Conservation (phyloP, 1,284 basidiomycete genomes). For the Leccinum griseonigrum region DNA sequence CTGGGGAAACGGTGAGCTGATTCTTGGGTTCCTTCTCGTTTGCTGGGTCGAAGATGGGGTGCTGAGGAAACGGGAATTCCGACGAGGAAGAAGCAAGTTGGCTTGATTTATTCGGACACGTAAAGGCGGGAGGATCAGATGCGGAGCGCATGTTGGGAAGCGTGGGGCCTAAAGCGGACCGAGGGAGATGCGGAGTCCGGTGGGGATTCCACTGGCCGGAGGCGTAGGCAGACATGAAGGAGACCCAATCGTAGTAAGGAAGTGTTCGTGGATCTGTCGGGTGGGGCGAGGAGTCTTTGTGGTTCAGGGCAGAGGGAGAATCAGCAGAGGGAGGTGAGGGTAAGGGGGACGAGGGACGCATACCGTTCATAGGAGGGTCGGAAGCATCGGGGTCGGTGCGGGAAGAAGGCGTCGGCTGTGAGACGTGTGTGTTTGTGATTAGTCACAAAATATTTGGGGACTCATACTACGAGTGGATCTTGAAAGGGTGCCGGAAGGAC, state of each 20-base stretch:
- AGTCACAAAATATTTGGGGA: not conserved
- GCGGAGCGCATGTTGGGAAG: constrained; percentile 13
- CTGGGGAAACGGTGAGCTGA: constrained; percentile 26
- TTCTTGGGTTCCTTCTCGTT: constrained; percentile 26
- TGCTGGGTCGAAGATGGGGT: constrained; percentile 12
- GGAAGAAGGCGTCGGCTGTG: constrained; percentile 8
- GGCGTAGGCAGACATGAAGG: constrained; percentile 75
- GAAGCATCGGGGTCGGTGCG: constrained; percentile 11
- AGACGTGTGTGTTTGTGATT: not conserved
- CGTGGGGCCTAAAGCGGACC: constrained; percentile 31
- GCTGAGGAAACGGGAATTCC: constrained; percentile 14
- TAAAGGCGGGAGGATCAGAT: constrained; percentile 8
- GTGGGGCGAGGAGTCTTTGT: constrained; percentile 14
- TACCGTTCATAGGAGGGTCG: constrained; percentile 27
- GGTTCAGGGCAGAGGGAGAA: constrained; percentile 25
- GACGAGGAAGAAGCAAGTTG: constrained; percentile 7
- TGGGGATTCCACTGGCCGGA: constrained; percentile 80
- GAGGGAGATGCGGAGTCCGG: constrained; percentile 66
- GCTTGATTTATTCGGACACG: constrained; percentile 9
- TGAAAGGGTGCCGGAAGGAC: constrained; percentile 22
- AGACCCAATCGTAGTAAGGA: constrained; percentile 67
- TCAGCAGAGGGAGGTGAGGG: constrained; percentile 8
- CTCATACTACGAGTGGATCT: constrained; percentile 18
- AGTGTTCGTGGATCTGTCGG: constrained; percentile 20
- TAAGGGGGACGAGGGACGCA: not conserved